These are phyloP conservation scores for Neurospora sp. DNA, from an alignment of 495 filamentous ascomycete species.

Conservation along the genomic window DNA sequence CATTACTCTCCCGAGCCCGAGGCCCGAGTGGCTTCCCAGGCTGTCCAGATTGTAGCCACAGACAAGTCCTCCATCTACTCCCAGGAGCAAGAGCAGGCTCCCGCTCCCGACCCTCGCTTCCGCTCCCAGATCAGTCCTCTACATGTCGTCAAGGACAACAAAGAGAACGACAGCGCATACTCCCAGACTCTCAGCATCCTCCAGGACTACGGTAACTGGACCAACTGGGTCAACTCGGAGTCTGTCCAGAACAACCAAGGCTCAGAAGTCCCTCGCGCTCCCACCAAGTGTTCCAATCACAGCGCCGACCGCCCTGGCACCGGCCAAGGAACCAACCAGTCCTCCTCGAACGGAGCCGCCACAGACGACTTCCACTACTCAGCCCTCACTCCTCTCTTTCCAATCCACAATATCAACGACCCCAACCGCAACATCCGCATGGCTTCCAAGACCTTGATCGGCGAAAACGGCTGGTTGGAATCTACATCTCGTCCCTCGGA, in stretches of 20 bases:
- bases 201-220: conserved; percentile 12
- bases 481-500: conserved; percentile 19
- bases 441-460: conserved; percentile 32
- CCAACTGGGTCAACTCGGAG: neutral
- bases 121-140: conserved; percentile 15
- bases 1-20: conserved; percentile 1
- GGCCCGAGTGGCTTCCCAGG: neutral
- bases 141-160: conserved; percentile 10
- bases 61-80: conserved; percentile 17
- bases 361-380: conserved; percentile 7
- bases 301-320: neutral
- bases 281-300: neutral
- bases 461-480: conserved; percentile 39
- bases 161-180: neutral
- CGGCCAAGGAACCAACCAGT: neutral
- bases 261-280: neutral
- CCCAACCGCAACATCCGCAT: conserved; percentile 1
- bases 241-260: neutral
- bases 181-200: conserved; percentile 14
- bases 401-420: neutral
- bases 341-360: neutral
- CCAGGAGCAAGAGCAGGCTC: conserved; percentile 4
- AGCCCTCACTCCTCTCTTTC: conserved; percentile 9
- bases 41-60: neutral
- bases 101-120: neutral